These are phyloP conservation scores for Trypanosoma cruzi DNA, from an alignment of 208 protist genomes.

Conservation along the genomic window DNA sequence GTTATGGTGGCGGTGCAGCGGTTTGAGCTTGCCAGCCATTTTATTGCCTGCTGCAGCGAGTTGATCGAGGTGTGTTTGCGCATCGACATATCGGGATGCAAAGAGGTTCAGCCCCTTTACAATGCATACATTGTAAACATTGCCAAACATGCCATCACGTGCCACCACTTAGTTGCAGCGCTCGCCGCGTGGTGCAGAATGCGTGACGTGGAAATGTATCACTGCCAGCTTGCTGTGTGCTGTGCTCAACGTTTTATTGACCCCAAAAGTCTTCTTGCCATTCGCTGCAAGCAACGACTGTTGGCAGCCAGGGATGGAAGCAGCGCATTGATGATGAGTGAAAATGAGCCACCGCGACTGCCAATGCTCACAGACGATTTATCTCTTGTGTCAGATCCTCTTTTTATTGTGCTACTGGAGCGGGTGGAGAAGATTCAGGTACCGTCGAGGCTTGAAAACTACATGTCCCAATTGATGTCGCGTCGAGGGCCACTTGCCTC, in stretches of 20 bases:
- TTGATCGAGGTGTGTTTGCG: constrained; percentile 43
- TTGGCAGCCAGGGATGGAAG: constrained; percentile 32
- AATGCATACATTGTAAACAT: constrained; percentile 28
- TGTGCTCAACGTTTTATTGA: constrained; percentile 66
- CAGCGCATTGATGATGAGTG: constrained; percentile 10
- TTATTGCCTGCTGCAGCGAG: constrained; percentile 77
- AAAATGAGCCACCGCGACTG: constrained; percentile 28
- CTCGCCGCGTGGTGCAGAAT: constrained; percentile 68
- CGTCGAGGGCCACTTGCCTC: no score
- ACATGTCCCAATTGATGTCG: neutral
- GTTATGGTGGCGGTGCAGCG: constrained; percentile 42
- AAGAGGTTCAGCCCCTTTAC: constrained; percentile 15
- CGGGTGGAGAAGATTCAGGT: neutral
- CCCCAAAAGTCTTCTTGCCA: constrained; percentile 19
- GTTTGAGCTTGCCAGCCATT: constrained; percentile 76
- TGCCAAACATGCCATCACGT: constrained; percentile 66
- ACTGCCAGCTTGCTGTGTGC: constrained; percentile 71
- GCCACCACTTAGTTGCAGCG: constrained; percentile 74
- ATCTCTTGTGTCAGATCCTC: neutral
- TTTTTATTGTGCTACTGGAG: constrained; percentile 19
- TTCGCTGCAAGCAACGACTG: constrained; percentile 45
- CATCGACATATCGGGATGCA: constrained; percentile 23
- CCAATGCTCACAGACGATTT: constrained; percentile 39
- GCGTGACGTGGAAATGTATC: constrained; percentile 52
- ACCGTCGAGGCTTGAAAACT: neutral